phyloP scores from a whole-genome alignment of 208 protist genomes.

The Crithidia acanthocephali region DNA sequence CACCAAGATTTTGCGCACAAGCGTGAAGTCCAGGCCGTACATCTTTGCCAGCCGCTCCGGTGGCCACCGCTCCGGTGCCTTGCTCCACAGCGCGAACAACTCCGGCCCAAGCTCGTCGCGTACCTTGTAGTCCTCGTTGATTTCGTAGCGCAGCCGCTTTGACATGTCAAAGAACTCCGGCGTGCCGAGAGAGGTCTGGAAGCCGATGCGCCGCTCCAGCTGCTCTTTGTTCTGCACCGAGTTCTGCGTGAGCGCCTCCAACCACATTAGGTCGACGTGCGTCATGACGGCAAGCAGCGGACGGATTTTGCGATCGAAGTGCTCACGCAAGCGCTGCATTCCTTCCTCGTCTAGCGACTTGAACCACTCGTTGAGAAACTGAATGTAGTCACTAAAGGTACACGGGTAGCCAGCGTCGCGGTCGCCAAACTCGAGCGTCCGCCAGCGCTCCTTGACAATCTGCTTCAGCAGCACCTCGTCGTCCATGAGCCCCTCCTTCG shows the following conservation, averaged over 20 bases:
- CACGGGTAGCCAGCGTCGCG: slow-evolving; percentile 87
- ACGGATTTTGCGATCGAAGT: slow-evolving; percentile 93
- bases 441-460: slow-evolving; percentile 91
- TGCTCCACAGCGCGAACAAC: slow-evolving; percentile 93
- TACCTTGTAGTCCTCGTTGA: slow-evolving; percentile 96
- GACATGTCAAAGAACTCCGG: slow-evolving; percentile 95
- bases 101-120: slow-evolving; percentile 94
- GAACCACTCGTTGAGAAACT: slow-evolving; percentile 95
- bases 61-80: slow-evolving; percentile 93
- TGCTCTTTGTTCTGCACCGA: slow-evolving; percentile 86
- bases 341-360: slow-evolving; percentile 93
- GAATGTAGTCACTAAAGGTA: slow-evolving; percentile 94
- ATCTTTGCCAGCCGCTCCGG: slow-evolving; percentile 94
- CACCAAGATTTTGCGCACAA: slow-evolving; percentile 92
- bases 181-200: slow-evolving; percentile 92
- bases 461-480: slow-evolving; percentile 87
- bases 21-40: slow-evolving; percentile 94
- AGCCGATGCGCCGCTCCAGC: slow-evolving; percentile 87
- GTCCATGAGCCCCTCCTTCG: slow-evolving; percentile 70
- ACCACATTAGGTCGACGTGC: slow-evolving; percentile 90
- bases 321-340: slow-evolving; percentile 89
- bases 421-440: slow-evolving; percentile 93
- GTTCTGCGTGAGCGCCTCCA: slow-evolving; percentile 93
- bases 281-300: slow-evolving; percentile 93
- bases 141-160: slow-evolving; percentile 90